Conservation (phyloP, 2,329 filamentous ascomycete genomes). For the Colletotrichum sp. region DNA sequence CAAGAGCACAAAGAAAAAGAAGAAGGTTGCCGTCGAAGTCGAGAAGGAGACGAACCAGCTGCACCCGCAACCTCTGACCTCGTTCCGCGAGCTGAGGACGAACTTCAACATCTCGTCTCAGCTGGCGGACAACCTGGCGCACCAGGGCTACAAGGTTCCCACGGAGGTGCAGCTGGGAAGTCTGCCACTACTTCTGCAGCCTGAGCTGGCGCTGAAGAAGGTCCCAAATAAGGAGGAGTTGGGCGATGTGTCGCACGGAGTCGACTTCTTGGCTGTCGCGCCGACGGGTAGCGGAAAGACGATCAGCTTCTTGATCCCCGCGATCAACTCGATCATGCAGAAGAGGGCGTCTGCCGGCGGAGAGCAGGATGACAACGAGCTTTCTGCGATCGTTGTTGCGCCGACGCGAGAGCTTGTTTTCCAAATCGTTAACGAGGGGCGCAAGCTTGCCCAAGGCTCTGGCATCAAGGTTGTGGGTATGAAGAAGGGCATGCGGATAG, state of each 20-base stretch:
- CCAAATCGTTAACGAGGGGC: slow-evolving; percentile 85
- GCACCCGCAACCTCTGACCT: slow-evolving; percentile 79
- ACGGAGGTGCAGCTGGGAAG: slow-evolving; percentile 94
- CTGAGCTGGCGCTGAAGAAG: slow-evolving; percentile 53
- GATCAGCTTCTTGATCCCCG: slow-evolving; percentile 86
- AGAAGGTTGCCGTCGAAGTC: slow-evolving; percentile 44
- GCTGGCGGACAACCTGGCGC: slow-evolving; percentile 77
- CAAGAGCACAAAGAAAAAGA: slow-evolving; percentile 56
- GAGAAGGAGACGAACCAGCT: slow-evolving; percentile 66
- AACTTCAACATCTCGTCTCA: slow-evolving; percentile 76
- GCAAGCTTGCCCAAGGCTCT: slow-evolving; percentile 79
- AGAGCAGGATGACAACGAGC: slow-evolving; percentile 45
- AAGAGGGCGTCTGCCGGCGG: slow-evolving; percentile 51
- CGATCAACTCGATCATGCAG: slow-evolving; percentile 77
- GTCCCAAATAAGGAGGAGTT: slow-evolving; percentile 39
- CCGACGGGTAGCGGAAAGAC: slow-evolving; percentile 98
- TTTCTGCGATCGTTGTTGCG: slow-evolving; percentile 75
- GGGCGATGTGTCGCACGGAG: slow-evolving; percentile 32
- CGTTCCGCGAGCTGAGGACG: slow-evolving; percentile 75
- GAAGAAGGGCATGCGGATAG: slow-evolving; percentile 77
- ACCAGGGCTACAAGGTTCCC: slow-evolving; percentile 86
- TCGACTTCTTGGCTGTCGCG: slow-evolving; percentile 87
- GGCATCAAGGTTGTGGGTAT: slow-evolving; percentile 82
- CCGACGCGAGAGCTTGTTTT: slow-evolving; percentile 80
- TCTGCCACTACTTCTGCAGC: slow-evolving; percentile 76